These are phyloP conservation scores for Rhizopus arrhizus DNA, from an alignment of 371 early-diverging fungal genomes.

Conservation along the genomic window DNA sequence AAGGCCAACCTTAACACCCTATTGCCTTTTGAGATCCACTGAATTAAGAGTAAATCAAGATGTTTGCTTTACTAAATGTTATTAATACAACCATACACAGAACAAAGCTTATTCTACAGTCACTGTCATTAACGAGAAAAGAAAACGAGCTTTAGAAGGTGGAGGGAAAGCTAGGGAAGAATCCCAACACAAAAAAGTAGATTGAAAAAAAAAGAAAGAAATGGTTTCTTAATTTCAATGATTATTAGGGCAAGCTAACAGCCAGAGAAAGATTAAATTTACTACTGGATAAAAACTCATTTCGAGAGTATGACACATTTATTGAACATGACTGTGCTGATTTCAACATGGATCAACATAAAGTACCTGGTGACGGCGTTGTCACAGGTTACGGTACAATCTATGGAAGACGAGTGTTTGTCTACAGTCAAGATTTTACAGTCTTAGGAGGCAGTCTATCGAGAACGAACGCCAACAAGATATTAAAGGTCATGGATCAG, in stretches of 20 bases:
- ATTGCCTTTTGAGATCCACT: background rate
- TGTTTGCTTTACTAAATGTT: background rate
- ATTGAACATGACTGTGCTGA: constrained; percentile 94
- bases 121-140: constrained; percentile 65
- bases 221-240: too few species aligned
- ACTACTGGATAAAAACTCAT: constrained; percentile 83
- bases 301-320: constrained; percentile 94
- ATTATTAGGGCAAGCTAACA: constrained; percentile 89
- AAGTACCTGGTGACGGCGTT: constrained; percentile 93
- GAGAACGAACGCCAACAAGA: constrained; percentile 89
- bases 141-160: constrained; percentile 75
- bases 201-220: background rate
- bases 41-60: background rate
- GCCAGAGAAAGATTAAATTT: constrained; percentile 90
- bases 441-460: constrained; percentile 91
- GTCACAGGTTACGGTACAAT: constrained; percentile 95
- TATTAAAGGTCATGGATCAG: constrained; percentile 95
- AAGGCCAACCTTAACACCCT: background rate
- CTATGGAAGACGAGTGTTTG: constrained; percentile 88
- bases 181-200: constrained; percentile 90
- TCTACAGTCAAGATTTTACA: constrained; percentile 96
- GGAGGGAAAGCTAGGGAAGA: constrained; percentile 85
- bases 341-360: constrained; percentile 89
- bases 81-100: constrained; percentile 4
- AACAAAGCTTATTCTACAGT: constrained; percentile 12